Percentiles rank a stretch among this genome's conserved stretches.
Conservation (phyloP, 495 filamentous ascomycete genomes). For the Penicillium longicatenatum region DNA sequence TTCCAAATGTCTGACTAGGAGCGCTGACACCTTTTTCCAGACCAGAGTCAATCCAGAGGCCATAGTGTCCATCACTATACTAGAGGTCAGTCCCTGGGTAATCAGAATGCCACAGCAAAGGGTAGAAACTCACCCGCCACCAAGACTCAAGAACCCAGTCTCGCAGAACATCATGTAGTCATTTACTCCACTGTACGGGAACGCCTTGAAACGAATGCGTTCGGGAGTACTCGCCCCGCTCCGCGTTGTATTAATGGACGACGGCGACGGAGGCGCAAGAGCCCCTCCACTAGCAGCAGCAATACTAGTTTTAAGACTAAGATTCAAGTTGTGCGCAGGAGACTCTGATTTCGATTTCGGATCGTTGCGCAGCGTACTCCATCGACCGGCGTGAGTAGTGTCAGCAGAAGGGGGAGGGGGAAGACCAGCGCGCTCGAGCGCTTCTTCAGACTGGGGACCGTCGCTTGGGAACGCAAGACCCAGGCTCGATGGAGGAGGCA, state of each 20-base stretch:
- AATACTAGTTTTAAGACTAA: conserved; percentile 31
- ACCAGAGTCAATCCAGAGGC: conserved; percentile 89
- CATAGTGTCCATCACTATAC: conserved; percentile 79
- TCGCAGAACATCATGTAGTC: conserved; percentile 97
- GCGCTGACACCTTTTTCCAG: conserved; percentile 84
- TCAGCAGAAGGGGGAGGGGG: conserved; percentile 77
- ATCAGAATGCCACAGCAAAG: background rate
- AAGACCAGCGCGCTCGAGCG: conserved; percentile 43
- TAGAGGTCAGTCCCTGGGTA: conserved; percentile 11
- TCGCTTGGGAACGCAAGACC: conserved; percentile 45
- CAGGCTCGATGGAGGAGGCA: conserved; percentile 48
- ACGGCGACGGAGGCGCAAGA: conserved; percentile 32
- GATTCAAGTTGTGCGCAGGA: conserved; percentile 29
- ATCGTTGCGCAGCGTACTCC: conserved; percentile 61
- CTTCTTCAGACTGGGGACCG: conserved; percentile 36
- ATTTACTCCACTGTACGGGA: conserved; percentile 93
- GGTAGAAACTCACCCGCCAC: conserved; percentile 63
- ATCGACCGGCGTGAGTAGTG: conserved; percentile 68
- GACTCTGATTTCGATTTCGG: conserved; percentile 27
- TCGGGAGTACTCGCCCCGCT: conserved; percentile 56
- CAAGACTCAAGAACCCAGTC: conserved; percentile 77
- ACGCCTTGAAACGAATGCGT: conserved; percentile 90
- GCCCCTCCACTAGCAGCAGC: conserved; percentile 33
- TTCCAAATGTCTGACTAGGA: conserved; percentile 86
- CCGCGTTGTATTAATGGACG: conserved; percentile 23